Base-by-base conservation (phyloP, 2,329 filamentous ascomycete species). In the Nemania serpens region DNA sequence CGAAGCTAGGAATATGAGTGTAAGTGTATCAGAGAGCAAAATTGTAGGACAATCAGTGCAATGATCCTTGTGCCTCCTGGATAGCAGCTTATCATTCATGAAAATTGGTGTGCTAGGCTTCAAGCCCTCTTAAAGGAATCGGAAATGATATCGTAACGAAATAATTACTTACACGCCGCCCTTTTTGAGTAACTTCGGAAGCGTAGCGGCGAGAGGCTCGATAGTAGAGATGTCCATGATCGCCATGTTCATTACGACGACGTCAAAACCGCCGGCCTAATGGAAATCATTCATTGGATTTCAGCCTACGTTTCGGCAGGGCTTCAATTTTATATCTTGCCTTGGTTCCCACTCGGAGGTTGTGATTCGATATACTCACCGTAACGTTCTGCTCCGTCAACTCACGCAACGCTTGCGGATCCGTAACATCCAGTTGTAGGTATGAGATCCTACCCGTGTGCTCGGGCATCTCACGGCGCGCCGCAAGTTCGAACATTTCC, bases 211-310 rank as follows among this genome's bases (percentile, higher is more conserved):
- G 2, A 61, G 54, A 10, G 59, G 59, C 39, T 54, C 55, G 39
- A 61, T 55, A 2, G 59, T 61, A 5, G 49, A 50, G 43, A 61
- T 6, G 36, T 61, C 59, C 59, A 61, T 61, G n/a, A 61, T 49
- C n/a, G 59, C 59, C 59, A 61, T 61, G 17, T 61, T 61, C 37
- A 61, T 55, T 11, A 61, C 18, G 9, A 61, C 43, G 20, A 54
- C 33, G 5, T 61, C 59, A 18, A 58, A 61, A 2, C 59, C 55
- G 41, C 36, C 48, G 33, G 33, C n/a, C 59, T 61, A 5, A 3
- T 17, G 13, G 33, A 37, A 29, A 6, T n/a, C 2, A 37, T 20
- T 48, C 18, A 11, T 34, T 9, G 33, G n/a, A 43, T n/a, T 39
- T 59, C 3, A 56, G 42, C 20, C 20, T n/a, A 5, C 25, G 9